These are phyloP conservation scores for Immersiella caudata DNA, from an alignment of 495 filamentous ascomycete genomes.

Conservation along the genomic window DNA sequence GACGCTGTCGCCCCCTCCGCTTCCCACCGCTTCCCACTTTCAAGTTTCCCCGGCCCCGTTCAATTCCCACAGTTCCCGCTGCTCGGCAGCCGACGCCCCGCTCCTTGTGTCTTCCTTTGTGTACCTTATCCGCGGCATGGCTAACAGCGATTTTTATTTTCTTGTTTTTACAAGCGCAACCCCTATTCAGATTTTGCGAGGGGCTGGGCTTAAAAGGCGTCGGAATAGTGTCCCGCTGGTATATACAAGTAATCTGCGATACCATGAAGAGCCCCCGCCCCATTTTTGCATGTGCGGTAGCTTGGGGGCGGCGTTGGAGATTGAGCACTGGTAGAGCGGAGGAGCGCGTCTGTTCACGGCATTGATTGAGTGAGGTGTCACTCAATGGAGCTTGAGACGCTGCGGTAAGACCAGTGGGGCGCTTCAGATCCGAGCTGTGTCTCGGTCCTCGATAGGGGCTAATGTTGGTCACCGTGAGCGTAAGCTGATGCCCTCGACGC, in stretches of 20 bases:
- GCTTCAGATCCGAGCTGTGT: not conserved
- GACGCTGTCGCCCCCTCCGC: not conserved
- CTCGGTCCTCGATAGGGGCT: not conserved
- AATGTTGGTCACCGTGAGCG: not conserved
- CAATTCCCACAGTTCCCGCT: slow-evolving; percentile 1
- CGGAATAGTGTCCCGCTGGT: not conserved
- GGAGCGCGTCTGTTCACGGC: not conserved
- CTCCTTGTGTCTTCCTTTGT: slow-evolving; percentile 2
- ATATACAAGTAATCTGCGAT: not conserved
- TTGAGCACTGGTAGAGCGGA: not conserved
- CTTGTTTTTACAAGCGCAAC: not conserved
- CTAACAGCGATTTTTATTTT: not conserved
- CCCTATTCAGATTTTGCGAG: not conserved
- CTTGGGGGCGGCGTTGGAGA: not conserved
- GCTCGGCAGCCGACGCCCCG: not conserved
- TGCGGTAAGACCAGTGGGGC: not conserved
- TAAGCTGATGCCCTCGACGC: no score
- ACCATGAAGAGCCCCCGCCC: not conserved
- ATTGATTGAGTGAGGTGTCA: not conserved
- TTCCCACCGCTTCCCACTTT: slow-evolving; percentile 2
- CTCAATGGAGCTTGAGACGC: not conserved
- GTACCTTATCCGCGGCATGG: not conserved
- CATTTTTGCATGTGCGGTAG: not conserved
- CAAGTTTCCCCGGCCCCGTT: not conserved
- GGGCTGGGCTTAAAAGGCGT: not conserved